A percentile compares a stretch with the other conserved stretches of the same genome.
phyloP scores from a whole-genome alignment of 2,329 filamentous ascomycete genomes.

The Botryosphaeria dothidea region DNA sequence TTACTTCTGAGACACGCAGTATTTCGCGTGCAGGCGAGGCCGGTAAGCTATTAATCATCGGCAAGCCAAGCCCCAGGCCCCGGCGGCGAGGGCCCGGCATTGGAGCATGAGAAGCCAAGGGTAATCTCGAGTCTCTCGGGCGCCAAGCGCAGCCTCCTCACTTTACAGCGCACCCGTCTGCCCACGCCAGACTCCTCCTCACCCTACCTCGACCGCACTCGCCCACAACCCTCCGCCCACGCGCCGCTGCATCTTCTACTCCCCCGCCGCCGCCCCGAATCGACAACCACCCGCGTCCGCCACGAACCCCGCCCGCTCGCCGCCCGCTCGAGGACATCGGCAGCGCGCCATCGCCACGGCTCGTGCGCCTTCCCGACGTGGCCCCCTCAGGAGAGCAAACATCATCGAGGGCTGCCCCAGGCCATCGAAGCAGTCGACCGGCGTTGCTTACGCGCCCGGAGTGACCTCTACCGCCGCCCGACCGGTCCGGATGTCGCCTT shows the following conservation, averaged over 20 bases:
- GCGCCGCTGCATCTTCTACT: constrained; percentile 19
- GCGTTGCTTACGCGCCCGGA: constrained; percentile 3
- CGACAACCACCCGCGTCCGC: not conserved
- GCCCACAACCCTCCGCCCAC: constrained; percentile 6
- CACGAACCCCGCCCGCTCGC: not conserved
- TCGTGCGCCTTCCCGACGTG: constrained; percentile 19
- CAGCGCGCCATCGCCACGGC: constrained; percentile 20
- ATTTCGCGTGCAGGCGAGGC: constrained; percentile 2
- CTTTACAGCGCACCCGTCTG: constrained; percentile 11
- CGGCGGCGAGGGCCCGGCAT: not conserved
- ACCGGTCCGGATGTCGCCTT: constrained; percentile 23
- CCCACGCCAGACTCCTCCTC: constrained; percentile 10
- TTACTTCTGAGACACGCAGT: constrained; percentile 15
- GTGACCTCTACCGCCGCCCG: constrained; percentile 12
- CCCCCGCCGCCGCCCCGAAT: not conserved
- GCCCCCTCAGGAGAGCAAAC: constrained; percentile 23
- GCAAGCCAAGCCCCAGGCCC: constrained; percentile 15
- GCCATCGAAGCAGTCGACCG: constrained; percentile 15
- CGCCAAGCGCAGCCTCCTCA: constrained; percentile 19
- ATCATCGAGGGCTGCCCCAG: constrained; percentile 18
- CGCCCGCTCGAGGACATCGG: constrained; percentile 12
- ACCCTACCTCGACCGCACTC: constrained; percentile 13
- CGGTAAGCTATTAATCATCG: constrained; percentile 19
- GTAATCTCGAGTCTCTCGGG: constrained; percentile 20
- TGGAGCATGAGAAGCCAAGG: constrained; percentile 14